phyloP scores from a whole-genome alignment of 345 rosid genomes.

The Lepidium didymum region DNA sequence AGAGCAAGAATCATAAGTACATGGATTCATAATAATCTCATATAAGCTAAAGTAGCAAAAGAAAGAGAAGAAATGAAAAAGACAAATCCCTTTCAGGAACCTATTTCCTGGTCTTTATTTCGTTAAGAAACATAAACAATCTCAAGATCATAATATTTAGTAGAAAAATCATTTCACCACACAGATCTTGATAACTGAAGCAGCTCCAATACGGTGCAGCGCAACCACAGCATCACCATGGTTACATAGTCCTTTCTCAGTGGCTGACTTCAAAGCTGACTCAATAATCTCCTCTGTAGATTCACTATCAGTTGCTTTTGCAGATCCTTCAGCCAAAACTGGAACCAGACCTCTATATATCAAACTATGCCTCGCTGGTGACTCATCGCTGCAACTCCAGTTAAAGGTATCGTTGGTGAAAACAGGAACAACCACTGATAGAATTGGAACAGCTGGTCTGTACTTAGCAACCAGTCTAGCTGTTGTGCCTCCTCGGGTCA shows the following conservation, averaged over 20 bases:
- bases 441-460: slow-evolving; percentile 14
- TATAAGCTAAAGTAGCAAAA: not conserved
- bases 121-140: not conserved
- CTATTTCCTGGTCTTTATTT: slow-evolving; percentile 1
- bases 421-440: slow-evolving; percentile 42
- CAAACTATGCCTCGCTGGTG: slow-evolving; percentile 18
- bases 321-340: slow-evolving; percentile 9
- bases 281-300: slow-evolving; percentile 13
- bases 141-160: not conserved
- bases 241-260: slow-evolving; percentile 11
- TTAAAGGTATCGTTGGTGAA: slow-evolving; percentile 44
- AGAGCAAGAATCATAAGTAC: not conserved
- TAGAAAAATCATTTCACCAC: not conserved
- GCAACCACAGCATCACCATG: slow-evolving; percentile 18
- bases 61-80: not conserved
- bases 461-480: slow-evolving; percentile 15
- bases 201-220: slow-evolving; percentile 17
- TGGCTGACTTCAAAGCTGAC: slow-evolving; percentile 1
- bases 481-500: slow-evolving; percentile 20
- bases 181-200: slow-evolving; percentile 19
- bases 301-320: slow-evolving; percentile 11
- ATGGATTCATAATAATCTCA: not conserved
- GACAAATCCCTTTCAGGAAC: not conserved
- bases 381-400: slow-evolving; percentile 53
- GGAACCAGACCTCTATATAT: slow-evolving; percentile 13